phyloP scores from a whole-genome alignment of 1,284 basidiomycete genomes.

The Amylostereum areolatum region DNA sequence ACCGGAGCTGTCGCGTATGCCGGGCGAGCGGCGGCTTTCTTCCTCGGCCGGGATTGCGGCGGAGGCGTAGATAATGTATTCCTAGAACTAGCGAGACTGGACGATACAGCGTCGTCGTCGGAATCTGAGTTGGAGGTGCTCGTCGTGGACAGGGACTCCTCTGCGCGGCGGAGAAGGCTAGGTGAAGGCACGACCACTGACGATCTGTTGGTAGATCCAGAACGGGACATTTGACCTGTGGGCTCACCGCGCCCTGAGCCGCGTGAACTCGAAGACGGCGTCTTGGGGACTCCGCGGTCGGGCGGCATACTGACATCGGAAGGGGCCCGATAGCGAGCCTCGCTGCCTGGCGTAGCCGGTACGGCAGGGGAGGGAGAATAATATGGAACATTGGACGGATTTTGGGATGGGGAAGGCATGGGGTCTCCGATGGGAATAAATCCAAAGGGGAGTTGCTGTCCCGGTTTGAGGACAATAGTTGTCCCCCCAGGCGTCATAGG shows the following conservation, averaged over 20 bases:
- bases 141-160: conserved; percentile 9
- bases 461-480: neutral
- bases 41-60: conserved; percentile 6
- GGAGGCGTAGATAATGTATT: conserved; percentile 25
- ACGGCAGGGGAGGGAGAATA: too few relatives aligned
- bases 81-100: conserved; percentile 17
- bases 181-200: conserved; percentile 11
- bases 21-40: conserved; percentile 14
- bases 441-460: neutral
- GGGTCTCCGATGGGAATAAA: neutral
- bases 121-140: conserved; percentile 18
- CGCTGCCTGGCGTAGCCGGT: too few relatives aligned
- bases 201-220: conserved; percentile 7
- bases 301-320: conserved; percentile 4
- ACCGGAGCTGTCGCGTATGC: conserved; percentile 21
- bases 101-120: conserved; percentile 18
- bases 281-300: neutral
- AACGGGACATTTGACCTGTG: neutral
- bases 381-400: neutral
- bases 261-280: conserved; percentile 7
- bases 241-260: conserved; percentile 6
- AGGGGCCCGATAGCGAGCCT: conserved; percentile 3
- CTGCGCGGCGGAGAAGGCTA: conserved; percentile 8
- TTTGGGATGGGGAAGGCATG: neutral
- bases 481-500: neutral